Evolutionary conservation across 2,329 filamentous ascomycete species (phyloP).

Genomic region (Beauveria varroae): DNA sequence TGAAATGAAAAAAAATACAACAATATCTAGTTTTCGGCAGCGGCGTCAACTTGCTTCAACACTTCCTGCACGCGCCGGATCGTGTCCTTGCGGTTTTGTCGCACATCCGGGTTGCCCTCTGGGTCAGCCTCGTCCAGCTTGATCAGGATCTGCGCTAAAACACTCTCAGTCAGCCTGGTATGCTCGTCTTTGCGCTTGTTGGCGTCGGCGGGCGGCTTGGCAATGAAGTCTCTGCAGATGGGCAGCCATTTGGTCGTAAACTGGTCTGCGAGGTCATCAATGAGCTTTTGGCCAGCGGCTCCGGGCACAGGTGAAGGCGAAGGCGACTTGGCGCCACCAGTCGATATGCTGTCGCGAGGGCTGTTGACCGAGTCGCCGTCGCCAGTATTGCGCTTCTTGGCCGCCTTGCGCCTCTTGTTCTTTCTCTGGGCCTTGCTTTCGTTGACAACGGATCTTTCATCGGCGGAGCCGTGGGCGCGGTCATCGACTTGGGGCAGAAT

Average conservation of each 20-base stretch:
- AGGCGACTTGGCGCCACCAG: conserved; percentile 22
- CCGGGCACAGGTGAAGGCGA: conserved; percentile 23
- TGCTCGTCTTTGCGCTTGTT: conserved; percentile 69
- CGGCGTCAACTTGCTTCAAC: conserved; percentile 55
- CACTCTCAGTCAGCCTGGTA: conserved; percentile 65
- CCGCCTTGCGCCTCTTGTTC: conserved; percentile 33
- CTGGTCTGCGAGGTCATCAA: conserved; percentile 57
- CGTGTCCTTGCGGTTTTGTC: conserved; percentile 60
- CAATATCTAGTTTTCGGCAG: conserved; percentile 5
- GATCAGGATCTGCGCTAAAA: conserved; percentile 67
- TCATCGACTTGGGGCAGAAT: conserved; percentile 33
- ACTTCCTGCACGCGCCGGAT: conserved; percentile 64
- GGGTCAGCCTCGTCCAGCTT: conserved; percentile 73
- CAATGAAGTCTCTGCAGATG: conserved; percentile 53
- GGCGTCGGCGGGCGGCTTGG: conserved; percentile 53
- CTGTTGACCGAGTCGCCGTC: conserved; percentile 36
- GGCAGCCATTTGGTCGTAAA: conserved; percentile 61
- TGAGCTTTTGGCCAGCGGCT: conserved; percentile 41
- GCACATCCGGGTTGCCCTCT: conserved; percentile 58
- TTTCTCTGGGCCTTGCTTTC: conserved; percentile 30
- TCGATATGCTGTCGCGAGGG: conserved; percentile 36
- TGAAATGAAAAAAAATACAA: background rate
- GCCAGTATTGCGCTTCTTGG: conserved; percentile 26
- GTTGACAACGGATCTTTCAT: conserved; percentile 38
- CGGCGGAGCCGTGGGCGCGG: conserved; percentile 32